Evolutionary conservation across 2,329 filamentous ascomycete species (phyloP).

Genomic region (Xylariaceae sp.): DNA sequence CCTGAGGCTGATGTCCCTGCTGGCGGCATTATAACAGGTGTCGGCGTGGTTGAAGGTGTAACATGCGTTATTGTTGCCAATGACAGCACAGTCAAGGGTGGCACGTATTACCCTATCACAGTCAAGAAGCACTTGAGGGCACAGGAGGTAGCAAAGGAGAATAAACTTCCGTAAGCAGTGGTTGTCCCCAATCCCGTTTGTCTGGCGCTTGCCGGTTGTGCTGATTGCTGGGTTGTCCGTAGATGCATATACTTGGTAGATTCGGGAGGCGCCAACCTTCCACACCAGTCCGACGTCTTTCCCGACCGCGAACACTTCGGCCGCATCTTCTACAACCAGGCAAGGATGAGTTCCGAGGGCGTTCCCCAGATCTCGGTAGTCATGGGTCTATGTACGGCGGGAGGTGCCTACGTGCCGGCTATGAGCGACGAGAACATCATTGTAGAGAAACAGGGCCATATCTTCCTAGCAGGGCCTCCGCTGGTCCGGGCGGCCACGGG

Average conservation of each 20-base stretch:
- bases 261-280: slow-evolving; percentile 90
- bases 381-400: slow-evolving; percentile 95
- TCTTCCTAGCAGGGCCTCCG: slow-evolving; percentile 91
- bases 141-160: slow-evolving; percentile 86
- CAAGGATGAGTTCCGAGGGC: slow-evolving; percentile 80
- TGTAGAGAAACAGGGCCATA: slow-evolving; percentile 90
- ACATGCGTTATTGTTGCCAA: slow-evolving; percentile 92
- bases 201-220: background rate
- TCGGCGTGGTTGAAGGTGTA: slow-evolving; percentile 86
- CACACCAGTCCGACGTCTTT: slow-evolving; percentile 93
- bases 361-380: slow-evolving; percentile 94
- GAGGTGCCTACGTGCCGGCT: slow-evolving; percentile 90
- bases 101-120: slow-evolving; percentile 94
- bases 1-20: slow-evolving; percentile 81
- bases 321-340: slow-evolving; percentile 97
- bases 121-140: slow-evolving; percentile 96
- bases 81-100: slow-evolving; percentile 95
- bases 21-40: slow-evolving; percentile 86
- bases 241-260: slow-evolving; percentile 94
- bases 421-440: slow-evolving; percentile 99
- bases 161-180: slow-evolving; percentile 60
- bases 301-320: slow-evolving; percentile 93
- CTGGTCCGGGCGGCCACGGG: slow-evolving; percentile 95
- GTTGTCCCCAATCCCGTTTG: background rate
- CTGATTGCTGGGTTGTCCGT: slow-evolving; percentile 11